Evolutionary conservation across 75 land plant genomes (phyloP).

Genomic region (Sequoia sempervirens): DNA sequence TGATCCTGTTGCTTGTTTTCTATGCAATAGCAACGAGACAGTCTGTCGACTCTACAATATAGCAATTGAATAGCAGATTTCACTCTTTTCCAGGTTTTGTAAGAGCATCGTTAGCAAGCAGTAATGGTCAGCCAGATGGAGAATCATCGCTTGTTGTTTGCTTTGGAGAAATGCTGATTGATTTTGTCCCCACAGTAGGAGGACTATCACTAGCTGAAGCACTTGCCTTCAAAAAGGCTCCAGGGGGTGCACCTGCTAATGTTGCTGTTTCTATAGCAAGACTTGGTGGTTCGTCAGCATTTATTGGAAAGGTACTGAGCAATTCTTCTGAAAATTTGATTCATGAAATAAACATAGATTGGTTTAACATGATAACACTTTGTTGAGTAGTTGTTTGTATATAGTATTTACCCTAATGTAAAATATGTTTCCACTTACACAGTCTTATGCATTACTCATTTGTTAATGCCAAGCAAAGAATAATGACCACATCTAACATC

Average conservation of each 20-base stretch:
- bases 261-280: slow-evolving; percentile 72
- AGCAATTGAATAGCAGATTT: neutral
- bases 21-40: neutral
- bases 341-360: neutral
- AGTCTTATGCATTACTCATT: neutral
- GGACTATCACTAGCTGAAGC: slow-evolving; percentile 86
- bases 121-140: neutral
- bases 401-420: neutral
- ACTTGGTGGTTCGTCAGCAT: slow-evolving; percentile 75
- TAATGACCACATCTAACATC: neutral
- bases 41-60: neutral
- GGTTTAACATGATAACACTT: neutral
- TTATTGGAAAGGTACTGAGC: slow-evolving; percentile 64
- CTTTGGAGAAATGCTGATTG: slow-evolving; percentile 83
- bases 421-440: neutral
- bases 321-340: neutral
- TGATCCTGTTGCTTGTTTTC: neutral
- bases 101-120: neutral
- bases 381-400: neutral
- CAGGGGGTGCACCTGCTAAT: slow-evolving; percentile 93
- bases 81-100: slow-evolving; percentile 1
- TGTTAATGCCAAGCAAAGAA: neutral
- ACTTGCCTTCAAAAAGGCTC: slow-evolving; percentile 77
- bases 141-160: slow-evolving; percentile 49
- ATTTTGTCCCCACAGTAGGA: slow-evolving; percentile 78